Conservation (phyloP, 192 early-diverging fungal genomes). For the Jimgerdemannia flammicorona region DNA sequence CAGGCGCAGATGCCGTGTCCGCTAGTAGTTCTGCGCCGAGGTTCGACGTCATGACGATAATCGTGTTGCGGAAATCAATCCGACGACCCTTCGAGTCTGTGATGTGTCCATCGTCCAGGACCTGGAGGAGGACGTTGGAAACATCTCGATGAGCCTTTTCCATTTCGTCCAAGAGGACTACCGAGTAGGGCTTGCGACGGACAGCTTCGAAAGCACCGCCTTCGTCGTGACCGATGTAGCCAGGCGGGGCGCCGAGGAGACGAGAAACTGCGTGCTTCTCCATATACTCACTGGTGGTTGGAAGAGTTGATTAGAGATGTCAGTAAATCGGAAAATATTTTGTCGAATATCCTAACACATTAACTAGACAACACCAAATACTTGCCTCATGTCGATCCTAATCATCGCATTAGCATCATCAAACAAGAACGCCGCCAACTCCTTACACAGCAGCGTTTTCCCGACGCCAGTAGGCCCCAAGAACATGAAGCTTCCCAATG, state of each 20-base stretch:
- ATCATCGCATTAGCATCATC: constrained; percentile 68
- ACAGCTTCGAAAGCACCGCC: constrained; percentile 77
- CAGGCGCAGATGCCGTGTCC: constrained; percentile 31
- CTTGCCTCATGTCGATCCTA: constrained; percentile 80
- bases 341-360: too few relatives aligned
- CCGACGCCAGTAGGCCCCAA: constrained; percentile 82
- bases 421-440: constrained; percentile 73
- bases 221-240: constrained; percentile 77
- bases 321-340: neutral
- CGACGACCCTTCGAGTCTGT: constrained; percentile 77
- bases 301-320: neutral
- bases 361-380: constrained; percentile 38
- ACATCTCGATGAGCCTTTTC: constrained; percentile 88
- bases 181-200: constrained; percentile 72
- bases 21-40: constrained; percentile 69
- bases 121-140: constrained; percentile 89
- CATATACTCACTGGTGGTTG: neutral
- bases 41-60: constrained; percentile 81
- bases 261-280: constrained; percentile 52
- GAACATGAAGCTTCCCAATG: constrained; percentile 79
- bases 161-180: constrained; percentile 77
- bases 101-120: constrained; percentile 79
- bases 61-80: constrained; percentile 76
- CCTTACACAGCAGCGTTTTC: constrained; percentile 77
- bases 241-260: constrained; percentile 76